Evolutionary conservation across 2,329 filamentous ascomycete genomes (phyloP).

Genomic region (Exophiala spinifera): DNA sequence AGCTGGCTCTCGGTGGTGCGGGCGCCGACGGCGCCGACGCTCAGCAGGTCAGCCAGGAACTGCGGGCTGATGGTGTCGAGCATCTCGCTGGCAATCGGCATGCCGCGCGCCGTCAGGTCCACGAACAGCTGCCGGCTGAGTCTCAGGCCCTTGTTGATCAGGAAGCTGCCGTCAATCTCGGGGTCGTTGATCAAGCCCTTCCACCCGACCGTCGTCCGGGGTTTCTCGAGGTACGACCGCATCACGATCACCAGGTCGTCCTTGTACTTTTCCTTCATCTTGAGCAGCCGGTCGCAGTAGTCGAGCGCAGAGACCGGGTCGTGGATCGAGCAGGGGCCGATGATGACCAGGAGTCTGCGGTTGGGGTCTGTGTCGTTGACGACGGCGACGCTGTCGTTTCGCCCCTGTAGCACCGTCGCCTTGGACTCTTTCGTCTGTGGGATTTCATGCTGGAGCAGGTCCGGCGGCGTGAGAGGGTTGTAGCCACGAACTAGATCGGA

Average conservation of each 20-base stretch:
- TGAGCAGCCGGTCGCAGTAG: slow-evolving; percentile 77
- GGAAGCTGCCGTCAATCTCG: slow-evolving; percentile 92
- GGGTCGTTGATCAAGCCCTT: slow-evolving; percentile 99
- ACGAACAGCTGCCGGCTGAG: slow-evolving; percentile 91
- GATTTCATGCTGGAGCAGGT: slow-evolving; percentile 81
- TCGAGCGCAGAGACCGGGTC: slow-evolving; percentile 84
- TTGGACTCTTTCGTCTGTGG: slow-evolving; percentile 51
- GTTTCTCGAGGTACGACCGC: slow-evolving; percentile 99
- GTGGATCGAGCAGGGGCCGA: slow-evolving; percentile 96
- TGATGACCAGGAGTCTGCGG: slow-evolving; percentile 88
- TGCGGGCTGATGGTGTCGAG: slow-evolving; percentile 97
- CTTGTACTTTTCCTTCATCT: slow-evolving; percentile 73
- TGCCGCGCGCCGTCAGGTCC: slow-evolving; percentile 79
- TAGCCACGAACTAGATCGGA: slow-evolving; percentile 79
- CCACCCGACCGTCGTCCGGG: slow-evolving; percentile 96
- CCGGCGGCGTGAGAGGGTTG: slow-evolving; percentile 87
- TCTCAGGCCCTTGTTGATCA: slow-evolving; percentile 97
- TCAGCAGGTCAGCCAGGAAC: slow-evolving; percentile 94
- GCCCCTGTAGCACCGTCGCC: slow-evolving; percentile 42
- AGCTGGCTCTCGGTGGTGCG: slow-evolving; percentile 95
- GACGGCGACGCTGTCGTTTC: slow-evolving; percentile 64
- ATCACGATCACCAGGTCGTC: slow-evolving; percentile 89
- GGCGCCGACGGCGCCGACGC: slow-evolving; percentile 90
- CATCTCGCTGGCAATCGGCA: slow-evolving; percentile 98
- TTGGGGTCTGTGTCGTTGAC: slow-evolving; percentile 62